These are phyloP conservation scores for Cenchrus purpureus DNA, from an alignment of 176 grass and related monocot genomes.

Conservation along the genomic window DNA sequence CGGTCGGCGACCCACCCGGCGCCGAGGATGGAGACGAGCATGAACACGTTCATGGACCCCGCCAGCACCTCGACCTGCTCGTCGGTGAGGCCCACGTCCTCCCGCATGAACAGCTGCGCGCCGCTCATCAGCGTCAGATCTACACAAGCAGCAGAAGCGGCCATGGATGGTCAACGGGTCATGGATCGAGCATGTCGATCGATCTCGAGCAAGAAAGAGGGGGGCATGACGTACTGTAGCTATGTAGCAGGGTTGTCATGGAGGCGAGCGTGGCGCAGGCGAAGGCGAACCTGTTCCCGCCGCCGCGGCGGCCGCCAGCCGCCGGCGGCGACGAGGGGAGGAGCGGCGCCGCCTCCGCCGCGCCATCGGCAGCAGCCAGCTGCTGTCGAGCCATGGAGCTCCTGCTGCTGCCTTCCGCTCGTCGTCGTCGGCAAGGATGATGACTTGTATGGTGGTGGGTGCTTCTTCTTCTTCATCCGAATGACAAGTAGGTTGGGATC, in stretches of 20 bases:
- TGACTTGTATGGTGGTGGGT: too few species aligned
- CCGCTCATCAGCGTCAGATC: constrained; percentile 58
- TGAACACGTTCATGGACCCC: constrained; percentile 47
- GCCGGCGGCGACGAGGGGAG: neutral
- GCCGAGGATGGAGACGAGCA: constrained; percentile 41
- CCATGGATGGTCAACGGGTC: too few species aligned
- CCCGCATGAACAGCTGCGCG: constrained; percentile 58
- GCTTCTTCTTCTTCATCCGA: too few species aligned
- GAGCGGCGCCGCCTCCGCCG: neutral
- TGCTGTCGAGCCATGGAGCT: too few species aligned
- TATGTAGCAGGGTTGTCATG: constrained; percentile 46
- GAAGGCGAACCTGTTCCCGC: constrained; percentile 23
- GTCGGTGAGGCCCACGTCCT: constrained; percentile 43
- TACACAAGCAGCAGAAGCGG: neutral
- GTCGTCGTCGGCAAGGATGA: too few species aligned
- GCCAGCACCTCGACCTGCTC: constrained; percentile 44
- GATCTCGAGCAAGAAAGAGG: too few species aligned
- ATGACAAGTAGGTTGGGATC: too few species aligned
- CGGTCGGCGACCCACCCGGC: constrained; percentile 48
- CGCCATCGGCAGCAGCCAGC: too few species aligned
- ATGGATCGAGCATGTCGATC: too few species aligned
- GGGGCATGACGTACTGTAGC: constrained; percentile 33
- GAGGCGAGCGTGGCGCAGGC: constrained; percentile 43
- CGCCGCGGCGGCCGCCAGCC: neutral
- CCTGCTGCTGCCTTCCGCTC: too few species aligned